Base-by-base conservation (phyloP, 805 yeast species). In the Candida bentonensis region DNA sequence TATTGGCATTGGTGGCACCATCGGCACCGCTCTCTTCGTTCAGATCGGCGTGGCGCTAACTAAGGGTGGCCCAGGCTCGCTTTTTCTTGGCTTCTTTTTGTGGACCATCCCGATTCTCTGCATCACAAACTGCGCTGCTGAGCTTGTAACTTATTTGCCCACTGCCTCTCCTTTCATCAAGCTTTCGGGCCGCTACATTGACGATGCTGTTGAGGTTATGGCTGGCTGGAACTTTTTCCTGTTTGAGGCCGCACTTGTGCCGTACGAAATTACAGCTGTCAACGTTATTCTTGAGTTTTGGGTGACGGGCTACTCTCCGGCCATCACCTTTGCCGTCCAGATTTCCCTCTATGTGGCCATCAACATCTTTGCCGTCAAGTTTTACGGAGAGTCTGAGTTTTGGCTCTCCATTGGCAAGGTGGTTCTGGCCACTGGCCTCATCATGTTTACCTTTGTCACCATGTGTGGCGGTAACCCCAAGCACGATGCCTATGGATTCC, bases 401-500 rank as follows among this genome's bases (percentile, higher is more conserved):
- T 78, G 82, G 79, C 63, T 84, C 20, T 75, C 88, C 1, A 66
- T 83, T 23, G 80, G 83, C 42, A 85, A 85, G 56, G 74, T 85
- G 45, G 49, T 83, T 3, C 66, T 85, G 41, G 86, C 88, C 13
- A 58, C 79, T n/a, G 94, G 92, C 2, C 66, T 85, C 41, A 71
- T 85, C 47, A 54, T 80, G 22, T 85, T 81, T 60, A 82, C 92
- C 1, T 79, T 85, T 52, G 58, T 83, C 44, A 78, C 87, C 3
- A 85, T 84, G 94, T 74, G 81, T 28, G 95, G 95, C 23, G 95
- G 94, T 22, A 85, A 84, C 58, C 94, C 94, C 1, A 59, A 67
- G 34, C 76, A 73, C 47, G 83, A 81, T 51, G 71, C 66, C 3
- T 75, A 66, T 50, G 83, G 83, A 2, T 76, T 78, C 55, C 58